Percentiles rank a stretch among this genome's conserved stretches.
These are phyloP conservation scores for Saitozyma podzolica DNA, from an alignment of 768 basidiomycete genomes.

Conservation along the genomic window DNA sequence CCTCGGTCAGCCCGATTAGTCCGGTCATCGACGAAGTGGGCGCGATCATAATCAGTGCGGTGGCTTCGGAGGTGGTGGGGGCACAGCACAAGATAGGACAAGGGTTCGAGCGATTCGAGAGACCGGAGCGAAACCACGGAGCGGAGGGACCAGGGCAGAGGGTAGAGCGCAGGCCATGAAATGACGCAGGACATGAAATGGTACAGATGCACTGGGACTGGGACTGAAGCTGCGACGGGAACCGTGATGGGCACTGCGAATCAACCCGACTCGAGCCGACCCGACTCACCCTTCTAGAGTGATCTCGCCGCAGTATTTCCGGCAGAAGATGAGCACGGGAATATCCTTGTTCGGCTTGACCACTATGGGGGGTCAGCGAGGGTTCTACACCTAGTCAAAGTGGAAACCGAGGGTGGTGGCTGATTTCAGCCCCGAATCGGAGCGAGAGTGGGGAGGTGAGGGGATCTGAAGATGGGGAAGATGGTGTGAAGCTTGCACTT, in stretches of 20 bases:
- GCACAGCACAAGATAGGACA: not conserved
- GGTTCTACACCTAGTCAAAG: too few species aligned
- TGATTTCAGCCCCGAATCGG: too few species aligned
- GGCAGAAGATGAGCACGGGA: slow-evolving; percentile 80
- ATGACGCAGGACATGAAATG: too few species aligned
- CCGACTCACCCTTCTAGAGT: slow-evolving; percentile 53
- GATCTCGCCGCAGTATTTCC: slow-evolving; percentile 61
- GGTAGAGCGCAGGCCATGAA: too few species aligned
- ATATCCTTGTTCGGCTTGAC: slow-evolving; percentile 71
- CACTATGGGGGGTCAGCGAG: slow-evolving; percentile 58
- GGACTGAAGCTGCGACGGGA: too few species aligned
- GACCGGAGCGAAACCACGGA: not conserved
- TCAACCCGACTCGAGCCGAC: not conserved
- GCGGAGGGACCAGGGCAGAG: too few species aligned
- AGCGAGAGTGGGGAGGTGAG: not conserved
- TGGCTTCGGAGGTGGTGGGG: not conserved
- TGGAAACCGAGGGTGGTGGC: too few species aligned
- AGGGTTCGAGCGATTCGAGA: not conserved
- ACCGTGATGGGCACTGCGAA: too few species aligned
- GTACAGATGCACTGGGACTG: too few species aligned
- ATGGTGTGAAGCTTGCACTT: too few species aligned
- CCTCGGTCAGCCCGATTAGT: not conserved
- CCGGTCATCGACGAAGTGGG: not conserved
- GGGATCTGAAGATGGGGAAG: not conserved
- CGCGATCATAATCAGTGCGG: too few species aligned